A percentile compares a stretch with the other conserved stretches of the same genome.
These are phyloP conservation scores for Isoetes engelmannii DNA, from an alignment of 83 land plant species.

Conservation along the genomic window DNA sequence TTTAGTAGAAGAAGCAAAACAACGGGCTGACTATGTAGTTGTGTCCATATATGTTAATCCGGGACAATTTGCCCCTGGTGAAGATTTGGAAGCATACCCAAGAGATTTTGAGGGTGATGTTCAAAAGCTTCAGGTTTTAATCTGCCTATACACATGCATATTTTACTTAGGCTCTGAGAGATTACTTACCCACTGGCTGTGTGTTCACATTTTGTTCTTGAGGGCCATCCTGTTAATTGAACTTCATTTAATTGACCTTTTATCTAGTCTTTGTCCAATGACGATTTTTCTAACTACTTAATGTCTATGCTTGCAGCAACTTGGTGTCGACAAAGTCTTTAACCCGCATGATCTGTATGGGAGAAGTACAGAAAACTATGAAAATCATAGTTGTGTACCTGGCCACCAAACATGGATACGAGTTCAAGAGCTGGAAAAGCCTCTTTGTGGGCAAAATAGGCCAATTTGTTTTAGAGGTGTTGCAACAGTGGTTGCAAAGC, in stretches of 20 bases:
- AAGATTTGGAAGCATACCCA: constrained; percentile 77
- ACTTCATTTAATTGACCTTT: too few species aligned
- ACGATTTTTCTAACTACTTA: too few species aligned
- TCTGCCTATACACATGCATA: too few species aligned
- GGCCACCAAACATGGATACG: constrained; percentile 92
- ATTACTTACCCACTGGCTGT: too few species aligned
- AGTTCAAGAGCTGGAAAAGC: constrained; percentile 84
- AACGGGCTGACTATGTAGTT: constrained; percentile 45
- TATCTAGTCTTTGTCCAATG: too few species aligned
- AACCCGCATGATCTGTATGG: constrained; percentile 67
- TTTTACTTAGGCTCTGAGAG: too few species aligned
- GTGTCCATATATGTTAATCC: constrained; percentile 96
- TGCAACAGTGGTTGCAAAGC: constrained; percentile 75
- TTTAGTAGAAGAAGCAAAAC: constrained; percentile 50
- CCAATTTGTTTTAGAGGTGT: constrained; percentile 93
- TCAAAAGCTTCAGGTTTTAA: constrained; percentile 54
- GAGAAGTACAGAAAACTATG: constrained; percentile 19
- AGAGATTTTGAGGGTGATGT: constrained; percentile 73
- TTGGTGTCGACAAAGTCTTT: constrained; percentile 67
- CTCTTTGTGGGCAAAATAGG: constrained; percentile 79
- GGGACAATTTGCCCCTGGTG: constrained; percentile 75
- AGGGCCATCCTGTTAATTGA: too few species aligned
- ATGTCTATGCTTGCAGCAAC: constrained; percentile 26
- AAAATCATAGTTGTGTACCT: background rate
- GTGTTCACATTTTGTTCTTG: too few species aligned